Conservation (phyloP, 805 yeast genomes). For the Metschnikowia lochheadii region DNA sequence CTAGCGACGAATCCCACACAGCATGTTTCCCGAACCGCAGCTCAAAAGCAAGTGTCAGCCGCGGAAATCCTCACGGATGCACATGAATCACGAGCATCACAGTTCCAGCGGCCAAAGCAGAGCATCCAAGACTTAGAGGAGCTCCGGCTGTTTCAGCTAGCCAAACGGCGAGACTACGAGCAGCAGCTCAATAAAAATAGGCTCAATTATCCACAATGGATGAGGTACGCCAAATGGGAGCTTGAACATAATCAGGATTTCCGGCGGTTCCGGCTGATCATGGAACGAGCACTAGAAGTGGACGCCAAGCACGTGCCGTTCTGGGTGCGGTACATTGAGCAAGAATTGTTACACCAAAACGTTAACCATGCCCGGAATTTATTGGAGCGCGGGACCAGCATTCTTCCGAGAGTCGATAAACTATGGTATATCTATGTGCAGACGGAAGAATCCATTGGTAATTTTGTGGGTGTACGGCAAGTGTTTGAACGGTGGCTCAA, state of each 20-base stretch:
- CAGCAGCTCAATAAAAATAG: slow-evolving; percentile 82
- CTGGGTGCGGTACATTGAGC: slow-evolving; percentile 80
- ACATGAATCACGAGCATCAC: slow-evolving; percentile 43
- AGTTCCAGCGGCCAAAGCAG: slow-evolving; percentile 38
- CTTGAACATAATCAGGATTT: slow-evolving; percentile 67
- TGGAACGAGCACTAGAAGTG: slow-evolving; percentile 81
- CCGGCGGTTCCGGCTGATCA: slow-evolving; percentile 76
- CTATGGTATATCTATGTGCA: slow-evolving; percentile 82
- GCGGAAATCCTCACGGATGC: slow-evolving; percentile 64
- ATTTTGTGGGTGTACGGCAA: slow-evolving; percentile 54
- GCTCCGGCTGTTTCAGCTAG: slow-evolving; percentile 64
- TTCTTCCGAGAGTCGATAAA: slow-evolving; percentile 76
- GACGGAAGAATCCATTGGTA: slow-evolving; percentile 74
- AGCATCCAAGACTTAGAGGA: slow-evolving; percentile 75
- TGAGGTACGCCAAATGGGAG: slow-evolving; percentile 88
- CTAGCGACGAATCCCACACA: slow-evolving; percentile 5
- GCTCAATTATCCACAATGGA: slow-evolving; percentile 82
- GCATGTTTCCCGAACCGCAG: slow-evolving; percentile 16
- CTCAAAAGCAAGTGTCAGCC: slow-evolving; percentile 57
- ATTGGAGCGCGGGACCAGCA: slow-evolving; percentile 68
- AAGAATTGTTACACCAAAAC: slow-evolving; percentile 67
- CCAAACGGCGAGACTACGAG: slow-evolving; percentile 80
- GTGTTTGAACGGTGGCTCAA: slow-evolving; percentile 77
- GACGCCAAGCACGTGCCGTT: slow-evolving; percentile 72
- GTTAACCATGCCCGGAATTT: slow-evolving; percentile 87